Conservation (phyloP, 345 rosid species). For the Gossypium rotundifolium region DNA sequence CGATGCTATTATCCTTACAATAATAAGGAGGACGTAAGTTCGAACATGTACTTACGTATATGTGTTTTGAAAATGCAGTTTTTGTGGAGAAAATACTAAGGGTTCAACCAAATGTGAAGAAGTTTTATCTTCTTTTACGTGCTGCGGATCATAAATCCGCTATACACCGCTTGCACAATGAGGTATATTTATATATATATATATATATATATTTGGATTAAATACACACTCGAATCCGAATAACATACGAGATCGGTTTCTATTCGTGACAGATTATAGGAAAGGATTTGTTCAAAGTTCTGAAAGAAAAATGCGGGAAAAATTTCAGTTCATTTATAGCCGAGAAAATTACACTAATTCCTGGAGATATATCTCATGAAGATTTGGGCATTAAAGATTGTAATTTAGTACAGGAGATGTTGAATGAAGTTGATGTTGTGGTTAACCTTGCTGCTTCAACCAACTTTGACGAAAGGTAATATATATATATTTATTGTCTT, state of each 20-base stretch:
- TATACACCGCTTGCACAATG: conserved; percentile 49
- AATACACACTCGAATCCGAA: background rate
- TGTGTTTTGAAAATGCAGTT: conserved; percentile 31
- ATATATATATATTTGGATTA: too few species aligned
- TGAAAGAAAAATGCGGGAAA: conserved; percentile 37
- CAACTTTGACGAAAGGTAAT: conserved; percentile 61
- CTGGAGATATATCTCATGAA: conserved; percentile 49
- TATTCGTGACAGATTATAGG: conserved; percentile 32
- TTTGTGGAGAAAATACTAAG: conserved; percentile 75
- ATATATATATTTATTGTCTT: background rate
- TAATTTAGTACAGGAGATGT: conserved; percentile 35
- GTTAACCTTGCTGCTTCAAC: conserved; percentile 75
- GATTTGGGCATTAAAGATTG: conserved; percentile 41
- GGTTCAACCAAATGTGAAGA: conserved; percentile 77
- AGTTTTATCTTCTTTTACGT: conserved; percentile 65
- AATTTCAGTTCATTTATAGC: conserved; percentile 32
- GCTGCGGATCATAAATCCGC: conserved; percentile 66
- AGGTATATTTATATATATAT: conserved; percentile 26
- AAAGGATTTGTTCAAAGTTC: conserved; percentile 50
- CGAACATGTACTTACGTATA: too few species aligned
- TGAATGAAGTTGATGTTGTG: conserved; percentile 41
- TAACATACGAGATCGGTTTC: background rate
- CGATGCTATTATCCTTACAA: too few species aligned
- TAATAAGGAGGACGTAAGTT: too few species aligned
- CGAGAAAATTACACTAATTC: conserved; percentile 39